Conservation (phyloP, 202 grass and related monocot genomes). For the Miscanthus sacchariflorus region DNA sequence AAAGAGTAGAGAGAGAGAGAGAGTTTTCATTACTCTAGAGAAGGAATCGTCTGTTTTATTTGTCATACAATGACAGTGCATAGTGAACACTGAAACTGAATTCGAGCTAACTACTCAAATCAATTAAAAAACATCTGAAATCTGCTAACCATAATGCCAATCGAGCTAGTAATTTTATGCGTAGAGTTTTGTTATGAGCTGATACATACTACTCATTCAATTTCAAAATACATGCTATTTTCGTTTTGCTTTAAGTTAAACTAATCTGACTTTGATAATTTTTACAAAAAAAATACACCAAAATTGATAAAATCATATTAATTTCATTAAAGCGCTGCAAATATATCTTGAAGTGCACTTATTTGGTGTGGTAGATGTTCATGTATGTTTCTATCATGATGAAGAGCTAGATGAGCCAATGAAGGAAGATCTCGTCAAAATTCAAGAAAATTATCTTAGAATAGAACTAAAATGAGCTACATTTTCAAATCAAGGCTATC, state of each 20-base stretch:
- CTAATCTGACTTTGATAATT: background rate
- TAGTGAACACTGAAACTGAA: background rate
- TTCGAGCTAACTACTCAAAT: background rate
- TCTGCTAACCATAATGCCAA: background rate
- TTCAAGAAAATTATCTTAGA: background rate
- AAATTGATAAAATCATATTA: background rate
- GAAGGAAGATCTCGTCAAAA: background rate
- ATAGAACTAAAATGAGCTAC: background rate
- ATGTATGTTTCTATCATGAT: background rate
- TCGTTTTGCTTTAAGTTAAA: background rate
- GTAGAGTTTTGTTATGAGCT: background rate
- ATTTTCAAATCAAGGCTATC: background rate
- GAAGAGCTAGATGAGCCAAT: background rate
- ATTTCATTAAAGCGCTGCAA: background rate
- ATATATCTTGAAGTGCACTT: background rate
- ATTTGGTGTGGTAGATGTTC: background rate
- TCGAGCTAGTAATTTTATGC: background rate
- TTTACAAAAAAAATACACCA: background rate
- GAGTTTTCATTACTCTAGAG: background rate
- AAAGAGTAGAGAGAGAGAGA: background rate
- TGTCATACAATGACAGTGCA: background rate
- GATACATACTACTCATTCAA: background rate
- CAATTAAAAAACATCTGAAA: background rate
- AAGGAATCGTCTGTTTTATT: background rate
- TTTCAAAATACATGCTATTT: background rate